Conservation (phyloP, 2,329 filamentous ascomycete genomes). For the Fusarium sp. region DNA sequence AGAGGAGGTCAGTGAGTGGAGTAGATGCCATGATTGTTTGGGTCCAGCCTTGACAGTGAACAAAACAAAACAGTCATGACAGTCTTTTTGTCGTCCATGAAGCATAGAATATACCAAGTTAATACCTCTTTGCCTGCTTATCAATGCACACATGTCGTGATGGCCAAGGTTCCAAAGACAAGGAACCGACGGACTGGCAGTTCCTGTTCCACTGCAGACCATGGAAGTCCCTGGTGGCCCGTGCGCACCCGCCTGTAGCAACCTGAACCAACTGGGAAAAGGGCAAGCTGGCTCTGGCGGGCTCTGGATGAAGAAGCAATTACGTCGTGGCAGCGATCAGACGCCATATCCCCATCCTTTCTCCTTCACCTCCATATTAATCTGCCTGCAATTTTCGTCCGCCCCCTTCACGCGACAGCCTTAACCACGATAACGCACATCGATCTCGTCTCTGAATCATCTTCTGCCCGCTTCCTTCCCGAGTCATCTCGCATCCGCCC, state of each 20-base stretch:
- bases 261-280: conserved; percentile 31
- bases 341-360: conserved; percentile 22
- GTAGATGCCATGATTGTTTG: not conserved
- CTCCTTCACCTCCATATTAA: conserved; percentile 24
- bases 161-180: conserved; percentile 5
- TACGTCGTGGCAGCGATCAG: conserved; percentile 30
- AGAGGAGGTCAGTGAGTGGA: not conserved
- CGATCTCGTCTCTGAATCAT: conserved; percentile 19
- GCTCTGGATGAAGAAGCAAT: conserved; percentile 29
- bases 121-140: conserved; percentile 20
- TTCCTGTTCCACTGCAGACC: conserved; percentile 12
- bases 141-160: conserved; percentile 18
- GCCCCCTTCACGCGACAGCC: conserved; percentile 20
- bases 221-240: conserved; percentile 23
- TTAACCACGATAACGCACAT: conserved; percentile 7
- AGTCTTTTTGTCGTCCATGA: not conserved
- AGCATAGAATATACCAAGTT: not conserved
- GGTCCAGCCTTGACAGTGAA: not conserved
- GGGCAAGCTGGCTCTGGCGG: conserved; percentile 15
- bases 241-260: conserved; percentile 27
- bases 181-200: conserved; percentile 7
- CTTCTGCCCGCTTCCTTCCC: conserved; percentile 6
- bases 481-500: conserved; percentile 15
- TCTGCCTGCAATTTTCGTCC: conserved; percentile 19
- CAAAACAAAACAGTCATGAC: not conserved